Evolutionary conservation across 768 basidiomycete species (phyloP).

Genomic region (Mycena metata): DNA sequence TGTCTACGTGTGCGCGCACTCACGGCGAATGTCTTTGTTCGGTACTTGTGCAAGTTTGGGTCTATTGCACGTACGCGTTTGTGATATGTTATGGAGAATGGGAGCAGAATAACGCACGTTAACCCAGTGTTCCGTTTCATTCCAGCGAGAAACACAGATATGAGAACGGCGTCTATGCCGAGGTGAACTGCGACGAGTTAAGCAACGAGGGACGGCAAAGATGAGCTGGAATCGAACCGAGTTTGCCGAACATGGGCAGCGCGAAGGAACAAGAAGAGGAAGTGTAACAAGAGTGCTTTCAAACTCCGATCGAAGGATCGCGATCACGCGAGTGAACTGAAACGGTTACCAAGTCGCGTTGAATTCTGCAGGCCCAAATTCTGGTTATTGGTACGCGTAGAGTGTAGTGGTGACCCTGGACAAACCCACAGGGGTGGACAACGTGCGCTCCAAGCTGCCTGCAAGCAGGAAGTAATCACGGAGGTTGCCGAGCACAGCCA

Average conservation of each 20-base stretch:
- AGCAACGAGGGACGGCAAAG: not conserved
- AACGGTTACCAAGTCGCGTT: not conserved
- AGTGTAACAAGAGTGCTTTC: conserved; percentile 1
- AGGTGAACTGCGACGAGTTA: conserved; percentile 63
- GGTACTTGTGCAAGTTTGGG: conserved; percentile 82
- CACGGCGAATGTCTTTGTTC: conserved; percentile 91
- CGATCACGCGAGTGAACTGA: conserved; percentile 10
- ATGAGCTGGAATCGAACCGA: conserved; percentile 51
- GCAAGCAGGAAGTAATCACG: no score
- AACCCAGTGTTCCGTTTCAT: conserved; percentile 72
- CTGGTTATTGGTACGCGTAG: no score
- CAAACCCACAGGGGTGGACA: no score
- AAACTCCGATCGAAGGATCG: conserved; percentile 26
- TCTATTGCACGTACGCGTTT: conserved; percentile 53
- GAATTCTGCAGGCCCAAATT: not conserved
- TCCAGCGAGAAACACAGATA: conserved; percentile 84
- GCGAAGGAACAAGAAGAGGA: conserved; percentile 1
- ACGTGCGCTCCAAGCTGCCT: no score
- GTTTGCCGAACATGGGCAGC: conserved; percentile 70
- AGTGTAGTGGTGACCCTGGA: no score
- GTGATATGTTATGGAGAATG: not conserved
- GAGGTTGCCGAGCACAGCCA: no score
- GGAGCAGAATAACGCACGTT: conserved; percentile 67
- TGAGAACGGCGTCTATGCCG: conserved; percentile 82
- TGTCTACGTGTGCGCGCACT: conserved; percentile 48